Base-by-base conservation (phyloP, 352 stramenopile genomes). In the Pythium phragmiticola region DNA sequence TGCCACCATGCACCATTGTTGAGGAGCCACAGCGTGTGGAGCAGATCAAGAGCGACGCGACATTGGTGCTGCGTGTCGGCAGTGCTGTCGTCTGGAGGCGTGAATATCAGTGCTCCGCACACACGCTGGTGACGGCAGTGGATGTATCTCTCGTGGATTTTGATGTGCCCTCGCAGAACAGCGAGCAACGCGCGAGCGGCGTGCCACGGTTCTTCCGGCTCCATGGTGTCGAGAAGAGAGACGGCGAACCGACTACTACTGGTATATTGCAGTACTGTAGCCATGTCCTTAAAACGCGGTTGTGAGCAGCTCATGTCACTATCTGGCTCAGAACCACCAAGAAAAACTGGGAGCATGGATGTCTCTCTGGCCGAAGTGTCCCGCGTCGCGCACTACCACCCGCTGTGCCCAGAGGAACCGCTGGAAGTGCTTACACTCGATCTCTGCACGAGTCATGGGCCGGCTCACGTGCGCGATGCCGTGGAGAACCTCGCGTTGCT, bases 321-420 rank as follows among this genome's bases (percentile, higher is more conserved):
- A 48, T 30, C 16, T 19, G 42, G 17, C 26, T n/a, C 6, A 21
- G 42, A 47, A 23, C 16, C 8, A 21, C 53, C 9, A 41, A 23
- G 36, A 59, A 59, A 11, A 5, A 7, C 6, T 8, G 1, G 19
- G 3, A 41, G 41, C 19, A 60, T 54, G 28, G 55, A 62, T 39
- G 11, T 11, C 34, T 39, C 34, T 9, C n/a, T 56, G 3, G 17
- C 39, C 23, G 49, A 45, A 41, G 39, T 21, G 7, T 60, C 39
- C 12, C 54, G 41, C 54, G 54, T 60, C 34, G 50, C 50, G 23
- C 49, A 66, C 43, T 59, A 47, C 49, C 59, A 66, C 23, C 59
- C 59, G 14, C 59, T 59, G 30, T 50, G 59, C 4, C 41, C 43
- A 7, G 41, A 59, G 13, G 43, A 45, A 13, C 50, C 59, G n/a